These are phyloP conservation scores for Zalaria obscura DNA, from an alignment of 2,329 filamentous ascomycete species.

Conservation along the genomic window DNA sequence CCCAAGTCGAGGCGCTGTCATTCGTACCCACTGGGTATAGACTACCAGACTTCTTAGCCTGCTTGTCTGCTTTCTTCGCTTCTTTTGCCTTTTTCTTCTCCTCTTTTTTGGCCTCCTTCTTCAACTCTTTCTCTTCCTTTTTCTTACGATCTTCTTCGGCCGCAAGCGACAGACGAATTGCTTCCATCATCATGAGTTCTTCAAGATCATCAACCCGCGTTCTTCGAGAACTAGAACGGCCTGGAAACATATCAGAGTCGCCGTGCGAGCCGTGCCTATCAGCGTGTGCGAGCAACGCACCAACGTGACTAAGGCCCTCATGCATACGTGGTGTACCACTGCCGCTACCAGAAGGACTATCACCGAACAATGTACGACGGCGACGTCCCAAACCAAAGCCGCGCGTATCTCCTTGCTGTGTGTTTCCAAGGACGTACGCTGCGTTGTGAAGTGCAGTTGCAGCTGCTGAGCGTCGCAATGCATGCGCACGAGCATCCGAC, in stretches of 20 bases:
- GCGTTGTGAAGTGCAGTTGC: constrained; percentile 91
- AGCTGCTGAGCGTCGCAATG: constrained; percentile 74
- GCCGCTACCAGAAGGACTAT: constrained; percentile 30
- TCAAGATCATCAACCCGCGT: constrained; percentile 75
- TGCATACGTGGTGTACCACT: constrained; percentile 26
- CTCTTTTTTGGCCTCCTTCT: constrained; percentile 71
- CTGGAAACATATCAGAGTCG: constrained; percentile 22
- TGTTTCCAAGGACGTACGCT: constrained; percentile 67
- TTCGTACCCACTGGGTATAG: constrained; percentile 31
- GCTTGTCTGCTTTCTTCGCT: constrained; percentile 53
- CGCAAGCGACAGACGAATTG: constrained; percentile 78
- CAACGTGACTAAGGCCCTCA: constrained; percentile 16
- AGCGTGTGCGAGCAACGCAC: constrained; percentile 13
- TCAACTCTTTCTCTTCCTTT: constrained; percentile 66
- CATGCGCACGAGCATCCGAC: constrained; percentile 68
- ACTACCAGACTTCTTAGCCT: constrained; percentile 47
- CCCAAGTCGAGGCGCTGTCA: constrained; percentile 18
- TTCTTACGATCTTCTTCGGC: constrained; percentile 85
- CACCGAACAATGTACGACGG: constrained; percentile 37
- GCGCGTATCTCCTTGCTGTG: constrained; percentile 30
- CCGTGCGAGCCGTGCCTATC: constrained; percentile 12
- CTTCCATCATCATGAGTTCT: constrained; percentile 98
- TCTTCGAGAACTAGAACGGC: constrained; percentile 38
- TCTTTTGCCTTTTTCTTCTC: constrained; percentile 60
- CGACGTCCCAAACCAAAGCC: constrained; percentile 34